Conservation (phyloP, 495 filamentous ascomycete species). For the Penicillium lagena region DNA sequence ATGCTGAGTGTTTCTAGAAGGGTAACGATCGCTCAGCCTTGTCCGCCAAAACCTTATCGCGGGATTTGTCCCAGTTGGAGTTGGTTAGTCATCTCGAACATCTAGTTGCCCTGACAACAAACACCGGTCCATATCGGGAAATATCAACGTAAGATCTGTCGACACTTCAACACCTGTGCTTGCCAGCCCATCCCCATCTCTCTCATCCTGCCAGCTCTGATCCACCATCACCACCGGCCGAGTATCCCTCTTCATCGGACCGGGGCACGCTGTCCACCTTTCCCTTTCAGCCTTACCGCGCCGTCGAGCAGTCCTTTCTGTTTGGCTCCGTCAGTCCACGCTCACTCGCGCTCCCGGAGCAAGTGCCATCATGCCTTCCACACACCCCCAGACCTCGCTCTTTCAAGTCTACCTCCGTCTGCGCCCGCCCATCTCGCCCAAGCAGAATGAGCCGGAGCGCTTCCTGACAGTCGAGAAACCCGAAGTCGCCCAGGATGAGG, state of each 20-base stretch:
- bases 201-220: too few relatives aligned
- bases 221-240: too few relatives aligned
- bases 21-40: background rate
- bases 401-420: slow-evolving; percentile 93
- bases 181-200: too few relatives aligned
- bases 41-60: too few relatives aligned
- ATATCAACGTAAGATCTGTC: background rate
- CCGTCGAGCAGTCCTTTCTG: too few relatives aligned
- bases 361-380: slow-evolving; percentile 22
- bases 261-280: too few relatives aligned
- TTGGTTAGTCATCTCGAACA: too few relatives aligned
- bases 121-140: background rate
- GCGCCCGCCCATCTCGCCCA: slow-evolving; percentile 56
- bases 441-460: slow-evolving; percentile 48
- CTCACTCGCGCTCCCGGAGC: too few relatives aligned
- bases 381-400: slow-evolving; percentile 51
- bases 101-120: background rate
- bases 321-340: too few relatives aligned
- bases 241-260: too few relatives aligned
- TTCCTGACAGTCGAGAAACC: slow-evolving; percentile 71
- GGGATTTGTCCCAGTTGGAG: too few relatives aligned
- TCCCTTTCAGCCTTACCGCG: too few relatives aligned
- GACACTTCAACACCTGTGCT: slow-evolving; percentile 1
- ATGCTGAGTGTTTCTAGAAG: background rate
- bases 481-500: slow-evolving; percentile 19